phyloP scores from a whole-genome alignment of 139 green algal species.

The Closterium sp. region DNA sequence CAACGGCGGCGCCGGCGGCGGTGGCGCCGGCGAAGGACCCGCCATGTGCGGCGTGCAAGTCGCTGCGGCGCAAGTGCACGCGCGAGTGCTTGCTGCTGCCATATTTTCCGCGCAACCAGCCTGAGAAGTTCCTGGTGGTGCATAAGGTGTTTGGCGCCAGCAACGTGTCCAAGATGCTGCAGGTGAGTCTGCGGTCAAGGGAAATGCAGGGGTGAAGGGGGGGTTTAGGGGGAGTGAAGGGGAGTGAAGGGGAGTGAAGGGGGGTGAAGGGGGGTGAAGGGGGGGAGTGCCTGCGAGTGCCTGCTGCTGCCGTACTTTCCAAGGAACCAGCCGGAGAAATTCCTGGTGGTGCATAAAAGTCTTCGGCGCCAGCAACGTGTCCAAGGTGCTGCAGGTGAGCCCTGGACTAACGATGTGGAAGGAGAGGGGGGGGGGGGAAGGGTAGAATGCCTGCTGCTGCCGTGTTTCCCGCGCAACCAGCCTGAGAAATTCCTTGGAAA shows the following conservation, averaged over 20 bases:
- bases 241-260: too few species aligned
- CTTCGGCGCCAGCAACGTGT: neutral
- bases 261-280: too few species aligned
- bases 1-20: neutral
- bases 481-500: neutral
- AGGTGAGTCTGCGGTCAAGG: neutral
- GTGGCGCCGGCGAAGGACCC: slow-evolving; percentile 2
- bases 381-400: neutral
- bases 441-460: too few species aligned
- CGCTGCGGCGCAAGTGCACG: slow-evolving; percentile 35
- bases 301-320: slow-evolving; percentile 32
- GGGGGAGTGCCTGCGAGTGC: neutral
- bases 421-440: too few species aligned
- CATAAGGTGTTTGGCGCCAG: slow-evolving; percentile 27
- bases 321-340: slow-evolving; percentile 26
- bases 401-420: too few species aligned
- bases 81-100: slow-evolving; percentile 27
- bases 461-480: too few species aligned
- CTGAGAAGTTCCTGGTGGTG: slow-evolving; percentile 26
- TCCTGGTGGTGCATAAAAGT: slow-evolving; percentile 5
- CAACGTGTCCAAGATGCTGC: slow-evolving; percentile 33
- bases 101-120: slow-evolving; percentile 34
- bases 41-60: slow-evolving; percentile 36
- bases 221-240: too few species aligned
- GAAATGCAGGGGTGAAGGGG: too few species aligned